These are phyloP conservation scores for Aureobasidium sp. DNA, from an alignment of 2,329 filamentous ascomycete genomes.

Conservation along the genomic window DNA sequence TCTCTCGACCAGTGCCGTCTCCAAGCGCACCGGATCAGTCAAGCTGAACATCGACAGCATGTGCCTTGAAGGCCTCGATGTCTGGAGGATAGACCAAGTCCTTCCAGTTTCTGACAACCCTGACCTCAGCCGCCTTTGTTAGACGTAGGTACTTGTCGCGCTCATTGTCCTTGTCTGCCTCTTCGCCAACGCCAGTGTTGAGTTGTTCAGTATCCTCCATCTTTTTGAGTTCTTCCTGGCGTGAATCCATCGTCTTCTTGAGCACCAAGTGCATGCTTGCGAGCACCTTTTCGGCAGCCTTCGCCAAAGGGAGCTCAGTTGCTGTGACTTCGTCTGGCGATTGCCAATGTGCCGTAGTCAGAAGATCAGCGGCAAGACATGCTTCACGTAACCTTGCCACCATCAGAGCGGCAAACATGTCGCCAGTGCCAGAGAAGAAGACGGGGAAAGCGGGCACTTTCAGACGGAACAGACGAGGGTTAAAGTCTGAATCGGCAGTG, in stretches of 20 bases:
- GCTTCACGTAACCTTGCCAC: conserved; percentile 83
- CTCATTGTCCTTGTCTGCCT: conserved; percentile 35
- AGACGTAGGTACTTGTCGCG: conserved; percentile 57
- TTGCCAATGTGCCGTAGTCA: conserved; percentile 58
- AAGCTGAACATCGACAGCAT: conserved; percentile 16
- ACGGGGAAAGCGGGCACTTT: conserved; percentile 80
- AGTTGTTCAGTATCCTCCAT: conserved; percentile 36
- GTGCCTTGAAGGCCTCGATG: conserved; percentile 51
- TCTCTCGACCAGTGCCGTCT: conserved; percentile 55
- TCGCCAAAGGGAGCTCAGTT: conserved; percentile 69
- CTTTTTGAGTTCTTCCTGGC: conserved; percentile 52
- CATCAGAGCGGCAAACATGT: conserved; percentile 95
- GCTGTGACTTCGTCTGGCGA: conserved; percentile 62
- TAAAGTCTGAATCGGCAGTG: conserved; percentile 54
- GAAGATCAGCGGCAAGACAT: conserved; percentile 47
- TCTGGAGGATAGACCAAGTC: conserved; percentile 62
- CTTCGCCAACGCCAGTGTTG: conserved; percentile 33
- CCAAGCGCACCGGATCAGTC: conserved; percentile 65
- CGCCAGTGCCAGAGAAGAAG: conserved; percentile 93
- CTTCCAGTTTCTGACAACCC: conserved; percentile 65
- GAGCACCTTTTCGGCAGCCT: conserved; percentile 75
- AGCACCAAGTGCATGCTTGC: conserved; percentile 89
- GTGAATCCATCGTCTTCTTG: conserved; percentile 54
- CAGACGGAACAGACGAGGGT: conserved; percentile 78
- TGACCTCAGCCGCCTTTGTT: conserved; percentile 83